Conservation (phyloP, 2,329 filamentous ascomycete genomes). For the Gremmenia infestans region DNA sequence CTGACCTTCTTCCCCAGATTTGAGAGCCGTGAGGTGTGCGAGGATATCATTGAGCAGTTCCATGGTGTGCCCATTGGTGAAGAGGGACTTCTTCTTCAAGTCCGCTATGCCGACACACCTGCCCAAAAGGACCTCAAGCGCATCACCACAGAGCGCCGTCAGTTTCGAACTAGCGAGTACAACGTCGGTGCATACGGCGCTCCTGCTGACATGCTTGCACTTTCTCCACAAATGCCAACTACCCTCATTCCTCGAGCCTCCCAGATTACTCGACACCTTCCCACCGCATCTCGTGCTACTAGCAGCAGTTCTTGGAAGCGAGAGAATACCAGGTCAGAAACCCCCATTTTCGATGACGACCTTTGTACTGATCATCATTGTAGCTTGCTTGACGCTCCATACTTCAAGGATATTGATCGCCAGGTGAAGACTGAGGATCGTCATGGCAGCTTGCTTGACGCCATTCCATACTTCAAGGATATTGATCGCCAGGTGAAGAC, state of each 20-base stretch:
- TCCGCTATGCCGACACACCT: conserved; percentile 94
- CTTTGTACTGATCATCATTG: conserved; percentile 3
- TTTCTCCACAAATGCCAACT: conserved; percentile 42
- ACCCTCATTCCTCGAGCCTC: conserved; percentile 28
- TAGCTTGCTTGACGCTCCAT: conserved; percentile 19
- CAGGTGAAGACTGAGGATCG: conserved; percentile 24
- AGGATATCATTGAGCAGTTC: conserved; percentile 81
- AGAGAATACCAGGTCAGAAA: conserved; percentile 23
- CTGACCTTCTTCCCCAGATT: conserved; percentile 55
- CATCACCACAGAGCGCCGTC: conserved; percentile 88
- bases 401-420: conserved; percentile 31
- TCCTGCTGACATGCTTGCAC: conserved; percentile 40
- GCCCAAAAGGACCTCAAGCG: conserved; percentile 96
- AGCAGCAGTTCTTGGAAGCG: conserved; percentile 32
- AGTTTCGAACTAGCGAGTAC: conserved; percentile 95
- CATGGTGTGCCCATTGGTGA: conserved; percentile 74
- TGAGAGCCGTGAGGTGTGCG: conserved; percentile 81
- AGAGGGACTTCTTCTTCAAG: conserved; percentile 80
- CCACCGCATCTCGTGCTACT: conserved; percentile 19
- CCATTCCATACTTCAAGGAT: conserved; percentile 29
- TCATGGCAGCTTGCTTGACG: conserved; percentile 16
- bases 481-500: conserved; percentile 27
- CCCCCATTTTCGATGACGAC: background rate
- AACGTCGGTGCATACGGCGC: conserved; percentile 68
- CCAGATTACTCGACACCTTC: conserved; percentile 30